Percentiles rank a stretch among this genome's conserved stretches.
Conservation (phyloP, 345 rosid genomes). For the Euphorbia lathyris region DNA sequence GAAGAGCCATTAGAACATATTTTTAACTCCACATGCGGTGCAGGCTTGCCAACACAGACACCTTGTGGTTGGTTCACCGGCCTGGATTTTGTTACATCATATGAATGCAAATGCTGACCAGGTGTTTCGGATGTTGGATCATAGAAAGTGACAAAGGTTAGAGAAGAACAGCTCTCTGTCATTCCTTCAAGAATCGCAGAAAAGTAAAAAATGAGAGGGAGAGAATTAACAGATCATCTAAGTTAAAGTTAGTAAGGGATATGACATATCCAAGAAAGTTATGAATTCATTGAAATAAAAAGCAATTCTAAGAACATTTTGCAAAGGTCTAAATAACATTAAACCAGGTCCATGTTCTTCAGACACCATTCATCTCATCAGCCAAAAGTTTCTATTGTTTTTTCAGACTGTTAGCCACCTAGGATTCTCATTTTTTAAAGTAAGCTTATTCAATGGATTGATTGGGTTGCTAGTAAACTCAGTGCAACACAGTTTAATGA, state of each 20-base stretch:
- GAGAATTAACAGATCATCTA: constrained; percentile 7
- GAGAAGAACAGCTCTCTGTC: constrained; percentile 87
- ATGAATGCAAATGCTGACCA: constrained; percentile 19
- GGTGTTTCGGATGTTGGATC: constrained; percentile 37
- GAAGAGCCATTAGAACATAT: constrained; percentile 42
- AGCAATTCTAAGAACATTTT: neutral
- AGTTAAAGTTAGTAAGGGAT: neutral
- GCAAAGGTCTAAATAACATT: neutral
- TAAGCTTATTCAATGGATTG: neutral
- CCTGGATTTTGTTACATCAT: constrained; percentile 12
- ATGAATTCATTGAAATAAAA: neutral
- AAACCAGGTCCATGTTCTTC: neutral
- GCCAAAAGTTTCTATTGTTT: neutral
- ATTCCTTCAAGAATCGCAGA: constrained; percentile 46
- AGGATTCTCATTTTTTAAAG: neutral
- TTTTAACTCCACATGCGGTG: constrained; percentile 71
- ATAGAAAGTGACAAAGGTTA: constrained; percentile 60
- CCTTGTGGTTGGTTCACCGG: constrained; percentile 40
- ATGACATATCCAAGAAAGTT: neutral
- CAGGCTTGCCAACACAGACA: constrained; percentile 74
- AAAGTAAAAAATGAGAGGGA: constrained; percentile 1
- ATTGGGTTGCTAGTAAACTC: neutral
- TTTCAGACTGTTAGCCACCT: neutral
- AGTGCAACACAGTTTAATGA: neutral
- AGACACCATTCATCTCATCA: neutral